Percentiles rank a stretch among this genome's conserved stretches.
Conservation (phyloP, 2,329 filamentous ascomycete genomes). For the Delphinella strobiligena region DNA sequence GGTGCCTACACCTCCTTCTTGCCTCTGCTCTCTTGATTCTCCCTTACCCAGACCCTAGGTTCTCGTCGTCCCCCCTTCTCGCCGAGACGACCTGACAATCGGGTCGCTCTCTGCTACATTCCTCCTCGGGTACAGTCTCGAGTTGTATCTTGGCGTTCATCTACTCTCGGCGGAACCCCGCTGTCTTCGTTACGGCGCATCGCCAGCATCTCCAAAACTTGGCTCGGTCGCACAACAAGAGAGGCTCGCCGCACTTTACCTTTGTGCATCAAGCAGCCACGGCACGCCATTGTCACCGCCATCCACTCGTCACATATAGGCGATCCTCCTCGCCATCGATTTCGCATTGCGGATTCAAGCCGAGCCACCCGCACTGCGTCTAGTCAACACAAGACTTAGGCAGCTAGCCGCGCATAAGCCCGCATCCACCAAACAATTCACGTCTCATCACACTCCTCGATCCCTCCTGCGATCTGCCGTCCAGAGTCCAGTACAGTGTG, state of each 20-base stretch:
- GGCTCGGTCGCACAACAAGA: neutral
- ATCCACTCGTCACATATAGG: neutral
- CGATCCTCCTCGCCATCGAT: neutral
- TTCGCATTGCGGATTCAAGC: neutral
- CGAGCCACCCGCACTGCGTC: neutral
- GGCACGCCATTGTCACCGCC: neutral
- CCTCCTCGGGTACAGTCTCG: neutral
- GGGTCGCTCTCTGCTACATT: neutral
- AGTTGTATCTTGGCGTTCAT: neutral
- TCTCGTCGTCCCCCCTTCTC: too few species aligned
- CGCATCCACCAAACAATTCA: neutral
- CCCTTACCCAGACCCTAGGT: neutral
- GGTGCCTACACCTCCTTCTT: neutral
- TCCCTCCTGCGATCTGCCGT: neutral
- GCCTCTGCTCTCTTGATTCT: neutral
- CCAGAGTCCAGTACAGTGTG: neutral
- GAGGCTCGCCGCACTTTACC: neutral
- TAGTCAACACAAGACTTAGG: neutral
- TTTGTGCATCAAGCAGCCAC: neutral
- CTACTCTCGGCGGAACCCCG: neutral
- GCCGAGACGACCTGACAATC: neutral
- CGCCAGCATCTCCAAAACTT: neutral
- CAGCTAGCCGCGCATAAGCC: neutral
- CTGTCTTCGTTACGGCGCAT: neutral
- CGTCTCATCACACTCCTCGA: neutral